These are phyloP conservation scores for Aspergillus novofumigatus DNA, from an alignment of 2,329 filamentous ascomycete species.

Conservation along the genomic window DNA sequence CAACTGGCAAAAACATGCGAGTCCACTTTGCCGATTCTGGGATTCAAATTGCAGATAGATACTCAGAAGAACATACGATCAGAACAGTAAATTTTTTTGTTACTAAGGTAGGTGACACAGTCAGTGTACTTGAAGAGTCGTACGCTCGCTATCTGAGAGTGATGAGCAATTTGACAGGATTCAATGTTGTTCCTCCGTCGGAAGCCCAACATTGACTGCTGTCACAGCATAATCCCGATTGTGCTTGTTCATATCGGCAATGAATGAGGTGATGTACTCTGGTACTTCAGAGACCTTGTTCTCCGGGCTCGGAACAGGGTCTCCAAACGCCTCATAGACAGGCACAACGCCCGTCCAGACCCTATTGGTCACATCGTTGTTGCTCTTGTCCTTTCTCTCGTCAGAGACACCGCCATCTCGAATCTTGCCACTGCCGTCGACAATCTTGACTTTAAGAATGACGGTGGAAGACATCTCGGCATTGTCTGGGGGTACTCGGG, in stretches of 20 bases:
- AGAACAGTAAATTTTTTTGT: background rate
- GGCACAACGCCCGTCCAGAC: slow-evolving; percentile 63
- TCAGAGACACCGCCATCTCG: slow-evolving; percentile 62
- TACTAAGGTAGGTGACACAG: background rate
- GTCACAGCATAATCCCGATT: slow-evolving; percentile 41
- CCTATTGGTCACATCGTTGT: slow-evolving; percentile 43
- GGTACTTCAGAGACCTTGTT: slow-evolving; percentile 60
- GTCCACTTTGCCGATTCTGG: background rate
- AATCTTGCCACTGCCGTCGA: slow-evolving; percentile 71
- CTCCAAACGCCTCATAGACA: slow-evolving; percentile 59
- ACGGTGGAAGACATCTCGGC: slow-evolving; percentile 72
- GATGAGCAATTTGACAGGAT: background rate
- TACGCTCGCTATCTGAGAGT: background rate
- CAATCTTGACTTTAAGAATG: slow-evolving; percentile 65
- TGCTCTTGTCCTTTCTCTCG: slow-evolving; percentile 52
- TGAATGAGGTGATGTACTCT: slow-evolving; percentile 55
- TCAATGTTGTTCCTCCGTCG: slow-evolving; percentile 29
- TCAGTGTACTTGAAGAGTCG: background rate
- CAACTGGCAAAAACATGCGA: background rate
- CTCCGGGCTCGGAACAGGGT: slow-evolving; percentile 57
- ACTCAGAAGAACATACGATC: background rate
- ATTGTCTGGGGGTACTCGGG: slow-evolving; percentile 64
- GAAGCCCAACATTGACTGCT: slow-evolving; percentile 26
- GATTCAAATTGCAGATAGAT: background rate
- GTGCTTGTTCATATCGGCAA: slow-evolving; percentile 45